These are phyloP conservation scores for Zygosaccharomyces siamensis DNA, from an alignment of 805 yeast genomes.

Conservation along the genomic window DNA sequence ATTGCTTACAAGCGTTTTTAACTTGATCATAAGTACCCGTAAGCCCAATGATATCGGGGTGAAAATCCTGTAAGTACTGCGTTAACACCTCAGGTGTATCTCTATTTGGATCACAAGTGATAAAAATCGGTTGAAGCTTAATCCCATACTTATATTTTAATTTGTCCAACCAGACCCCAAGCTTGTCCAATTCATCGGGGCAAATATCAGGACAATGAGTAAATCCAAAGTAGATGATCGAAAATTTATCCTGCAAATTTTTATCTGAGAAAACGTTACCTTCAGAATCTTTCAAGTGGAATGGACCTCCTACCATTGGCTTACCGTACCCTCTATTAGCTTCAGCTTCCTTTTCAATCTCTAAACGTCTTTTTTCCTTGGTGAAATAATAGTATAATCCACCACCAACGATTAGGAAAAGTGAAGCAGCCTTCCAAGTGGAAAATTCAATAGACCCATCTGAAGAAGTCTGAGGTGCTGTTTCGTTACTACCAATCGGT, in stretches of 20 bases:
- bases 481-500: conserved; percentile 61
- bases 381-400: conserved; percentile 66
- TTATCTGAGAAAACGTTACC: conserved; percentile 73
- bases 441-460: conserved; percentile 55
- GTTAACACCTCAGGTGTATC: conserved; percentile 83
- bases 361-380: conserved; percentile 69
- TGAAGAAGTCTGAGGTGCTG: conserved; percentile 9
- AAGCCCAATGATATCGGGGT: conserved; percentile 80
- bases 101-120: conserved; percentile 96
- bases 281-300: conserved; percentile 63
- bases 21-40: conserved; percentile 88
- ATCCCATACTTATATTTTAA: conserved; percentile 58
- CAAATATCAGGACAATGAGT: conserved; percentile 98
- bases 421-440: conserved; percentile 75
- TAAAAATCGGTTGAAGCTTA: conserved; percentile 76
- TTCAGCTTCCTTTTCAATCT: conserved; percentile 73
- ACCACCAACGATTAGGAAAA: conserved; percentile 67
- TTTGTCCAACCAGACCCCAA: conserved; percentile 61
- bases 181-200: conserved; percentile 93
- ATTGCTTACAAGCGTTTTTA: conserved; percentile 79
- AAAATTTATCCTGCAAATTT: conserved; percentile 71
- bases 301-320: conserved; percentile 91
- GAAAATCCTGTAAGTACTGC: conserved; percentile 83
- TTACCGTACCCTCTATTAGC: conserved; percentile 84
- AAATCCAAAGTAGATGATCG: conserved; percentile 91